Evolutionary conservation across 2,329 filamentous ascomycete genomes (phyloP).

Genomic region (Hymenoscyphus fraxineus): DNA sequence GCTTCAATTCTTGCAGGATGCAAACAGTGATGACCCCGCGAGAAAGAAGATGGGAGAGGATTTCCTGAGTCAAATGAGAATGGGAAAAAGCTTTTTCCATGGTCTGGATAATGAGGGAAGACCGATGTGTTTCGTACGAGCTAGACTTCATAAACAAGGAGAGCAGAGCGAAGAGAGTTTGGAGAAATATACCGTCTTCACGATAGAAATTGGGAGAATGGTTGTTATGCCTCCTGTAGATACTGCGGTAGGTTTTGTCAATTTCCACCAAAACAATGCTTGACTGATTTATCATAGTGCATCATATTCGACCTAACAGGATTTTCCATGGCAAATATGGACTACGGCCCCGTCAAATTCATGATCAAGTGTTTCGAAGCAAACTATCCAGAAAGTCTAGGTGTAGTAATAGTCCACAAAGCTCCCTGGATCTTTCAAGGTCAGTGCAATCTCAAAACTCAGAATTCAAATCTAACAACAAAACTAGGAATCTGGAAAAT

Average conservation of each 20-base stretch:
- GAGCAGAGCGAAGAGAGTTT: constrained; percentile 79
- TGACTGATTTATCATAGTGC: constrained; percentile 50
- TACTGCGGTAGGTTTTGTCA: constrained; percentile 69
- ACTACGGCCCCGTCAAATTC: constrained; percentile 95
- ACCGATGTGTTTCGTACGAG: constrained; percentile 82
- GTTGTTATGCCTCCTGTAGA: constrained; percentile 76
- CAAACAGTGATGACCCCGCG: constrained; percentile 52
- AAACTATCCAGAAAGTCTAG: constrained; percentile 92
- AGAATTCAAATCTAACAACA: constrained; percentile 13
- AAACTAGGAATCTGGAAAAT: constrained; percentile 83
- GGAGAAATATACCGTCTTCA: constrained; percentile 86
- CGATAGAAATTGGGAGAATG: constrained; percentile 91
- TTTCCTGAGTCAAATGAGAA: constrained; percentile 76
- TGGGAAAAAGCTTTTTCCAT: constrained; percentile 92
- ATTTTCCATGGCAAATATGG: constrained; percentile 95
- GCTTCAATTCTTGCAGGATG: constrained; percentile 57
- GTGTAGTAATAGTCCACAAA: constrained; percentile 88
- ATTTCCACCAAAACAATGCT: background rate
- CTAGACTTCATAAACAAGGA: constrained; percentile 73
- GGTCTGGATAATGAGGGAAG: constrained; percentile 79
- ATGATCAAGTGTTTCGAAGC: constrained; percentile 99
- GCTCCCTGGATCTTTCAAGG: constrained; percentile 96
- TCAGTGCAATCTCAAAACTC: constrained; percentile 36
- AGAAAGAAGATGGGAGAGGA: constrained; percentile 66
- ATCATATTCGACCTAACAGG: constrained; percentile 95